Base-by-base conservation (phyloP, 495 filamentous ascomycete genomes). In the Talaromyces wortmannii region DNA sequence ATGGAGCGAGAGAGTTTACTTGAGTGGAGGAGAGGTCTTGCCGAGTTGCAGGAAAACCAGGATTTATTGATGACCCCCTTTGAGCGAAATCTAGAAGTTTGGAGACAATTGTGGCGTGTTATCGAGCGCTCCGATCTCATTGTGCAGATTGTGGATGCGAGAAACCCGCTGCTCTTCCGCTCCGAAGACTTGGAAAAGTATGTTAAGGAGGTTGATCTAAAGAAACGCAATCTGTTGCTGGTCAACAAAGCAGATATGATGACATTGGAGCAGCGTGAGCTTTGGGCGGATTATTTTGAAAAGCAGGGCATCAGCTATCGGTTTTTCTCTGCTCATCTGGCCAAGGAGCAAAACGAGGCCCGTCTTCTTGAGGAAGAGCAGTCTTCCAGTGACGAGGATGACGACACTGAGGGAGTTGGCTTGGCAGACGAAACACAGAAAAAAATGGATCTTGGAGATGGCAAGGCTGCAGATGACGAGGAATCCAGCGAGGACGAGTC, bases 241-340 rank as follows among this genome's bases (percentile, higher is more conserved):
- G 90, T 99, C 53, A 99, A 99, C 75, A 99, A 99, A 80, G 92
- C 95, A 43, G 95, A 99, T 76, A 95, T 99, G 95, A 90, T 99
- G 90, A 94, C 91, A 13, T 68, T 83, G 52, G 82, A 84, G 61
- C 95, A 99, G 70, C 75, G 95, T 61, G 83, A 83, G 61, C 75
- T 76, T 1, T 99, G 95, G 95, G 91, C 92, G 7, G 80, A 87
- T 52, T 91, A 95, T 63, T 95, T 99, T 58, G 85, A 89, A 62
- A 76, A 80, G 52, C 81, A 86, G 29, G 80, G 83, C 12, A 94
- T 99, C 62, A 83, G 85, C 53, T 99, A 91, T 73, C 87, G 83
- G 54, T 99, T 96, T 75, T 99, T 99, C 77, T 97, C 95, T 6
- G 95, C 95, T 5, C 83, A 86, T 48, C 70, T 98, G 57, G 94